Base-by-base conservation (phyloP, 441 rosid genomes). In the Euphorbia schlechtendalii region DNA sequence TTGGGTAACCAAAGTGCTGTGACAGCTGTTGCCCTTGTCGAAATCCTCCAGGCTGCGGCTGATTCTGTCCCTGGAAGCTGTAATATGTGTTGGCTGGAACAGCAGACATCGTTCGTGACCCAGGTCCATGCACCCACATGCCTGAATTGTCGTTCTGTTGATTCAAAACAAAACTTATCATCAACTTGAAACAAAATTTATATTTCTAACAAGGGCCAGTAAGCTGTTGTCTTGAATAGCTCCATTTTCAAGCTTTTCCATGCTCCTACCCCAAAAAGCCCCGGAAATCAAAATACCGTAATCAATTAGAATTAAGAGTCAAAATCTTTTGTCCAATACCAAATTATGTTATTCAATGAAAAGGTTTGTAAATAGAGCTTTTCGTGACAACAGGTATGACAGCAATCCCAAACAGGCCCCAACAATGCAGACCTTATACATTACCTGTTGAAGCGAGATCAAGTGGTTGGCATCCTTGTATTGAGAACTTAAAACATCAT, bases 71-170 rank as follows among this genome's bases (percentile, higher is more conserved):
- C 81, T 89, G 97, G 77, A 87, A 87, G 86, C 82, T 82, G 88
- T 84, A 87, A 78, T 90, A 91, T 41, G 87, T 81, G 78, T 75
- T 94, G n/a, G 79, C 82, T 2, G 96, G 96, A 56, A 86, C 86
- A 36, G 86, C 90, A 25, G 92, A 80, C 89, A 87, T 84, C 12
- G 94, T 77, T 65, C 96, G 78, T 1, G 92, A 84, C 68, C 90
- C 96, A 41, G 84, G 84, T n/a, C 97, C 96, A 0, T 88, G 96
- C 68, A 86, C 82, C 97, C 97, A 94, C 96, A 90, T 82, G 13
- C 71, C 96, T 0, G 96, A 82, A 75, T 83, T 90, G 28, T 94
- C 99, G 61, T 84, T 91, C 99, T 94, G 85, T 54, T 46, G 54
- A 64, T 15, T 21, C 10, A 49, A 56, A 56, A 49, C 64, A 57